phyloP scores from a whole-genome alignment of 495 filamentous ascomycete species.

The Trichoderma erinaceum region DNA sequence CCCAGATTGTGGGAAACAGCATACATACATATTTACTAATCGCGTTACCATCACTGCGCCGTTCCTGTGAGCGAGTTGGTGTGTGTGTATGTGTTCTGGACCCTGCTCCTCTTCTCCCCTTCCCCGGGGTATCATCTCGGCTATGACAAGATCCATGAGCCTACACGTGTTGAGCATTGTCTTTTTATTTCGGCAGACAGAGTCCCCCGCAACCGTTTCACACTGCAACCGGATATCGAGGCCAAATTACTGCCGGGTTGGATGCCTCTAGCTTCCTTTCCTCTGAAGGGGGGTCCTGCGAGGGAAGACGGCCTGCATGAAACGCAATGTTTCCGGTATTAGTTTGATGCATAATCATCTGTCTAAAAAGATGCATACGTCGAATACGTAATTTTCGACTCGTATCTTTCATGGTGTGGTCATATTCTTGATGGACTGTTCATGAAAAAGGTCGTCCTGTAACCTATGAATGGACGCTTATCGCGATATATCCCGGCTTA shows the following conservation, averaged over 20 bases:
- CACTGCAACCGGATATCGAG: not conserved
- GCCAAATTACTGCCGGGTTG: not conserved
- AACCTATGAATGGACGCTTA: too few relatives aligned
- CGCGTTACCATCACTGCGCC: not conserved
- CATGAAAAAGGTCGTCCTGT: too few relatives aligned
- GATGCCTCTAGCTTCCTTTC: conserved; percentile 18
- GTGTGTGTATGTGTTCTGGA: not conserved
- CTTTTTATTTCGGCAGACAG: not conserved
- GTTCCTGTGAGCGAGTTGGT: not conserved
- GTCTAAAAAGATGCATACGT: not conserved
- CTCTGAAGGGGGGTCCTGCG: conserved; percentile 4
- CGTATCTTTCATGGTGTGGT: too few relatives aligned
- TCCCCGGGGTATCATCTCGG: not conserved
- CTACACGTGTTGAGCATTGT: not conserved
- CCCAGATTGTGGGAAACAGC: not conserved
- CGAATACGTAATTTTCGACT: too few relatives aligned
- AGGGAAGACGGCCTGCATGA: not conserved
- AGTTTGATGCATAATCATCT: not conserved
- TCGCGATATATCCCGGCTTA: too few relatives aligned
- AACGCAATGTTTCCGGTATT: not conserved
- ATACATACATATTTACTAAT: not conserved
- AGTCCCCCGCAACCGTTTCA: not conserved
- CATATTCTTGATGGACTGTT: too few relatives aligned
- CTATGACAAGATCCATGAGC: not conserved
- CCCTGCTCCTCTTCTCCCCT: not conserved